phyloP scores from a whole-genome alignment of 257 asterid species.

The Osmanthus fragrans region DNA sequence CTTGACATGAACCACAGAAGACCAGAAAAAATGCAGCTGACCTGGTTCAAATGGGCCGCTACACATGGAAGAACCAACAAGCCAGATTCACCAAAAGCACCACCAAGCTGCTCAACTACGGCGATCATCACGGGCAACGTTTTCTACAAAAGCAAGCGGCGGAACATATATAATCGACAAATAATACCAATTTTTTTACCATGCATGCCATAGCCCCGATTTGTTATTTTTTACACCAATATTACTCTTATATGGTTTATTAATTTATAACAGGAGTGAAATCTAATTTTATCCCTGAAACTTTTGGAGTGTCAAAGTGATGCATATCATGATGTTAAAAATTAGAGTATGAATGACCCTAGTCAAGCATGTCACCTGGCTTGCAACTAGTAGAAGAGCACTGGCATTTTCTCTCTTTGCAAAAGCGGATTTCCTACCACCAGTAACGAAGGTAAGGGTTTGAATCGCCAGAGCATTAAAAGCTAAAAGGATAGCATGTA shows the following conservation, averaged over 20 bases:
- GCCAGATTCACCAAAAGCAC: constrained; percentile 88
- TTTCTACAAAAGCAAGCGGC: constrained; percentile 49
- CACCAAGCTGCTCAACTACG: constrained; percentile 98
- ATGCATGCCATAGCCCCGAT: neutral
- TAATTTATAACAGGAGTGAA: neutral
- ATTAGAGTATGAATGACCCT: neutral
- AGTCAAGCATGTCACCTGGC: constrained; percentile 64
- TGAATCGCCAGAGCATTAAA: constrained; percentile 61
- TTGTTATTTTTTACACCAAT: neutral
- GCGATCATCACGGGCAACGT: constrained; percentile 95
- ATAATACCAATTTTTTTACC: neutral
- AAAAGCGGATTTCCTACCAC: constrained; percentile 62
- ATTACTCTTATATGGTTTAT: neutral
- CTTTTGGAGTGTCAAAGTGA: neutral
- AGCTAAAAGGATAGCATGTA: constrained; percentile 59
- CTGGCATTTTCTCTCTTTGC: constrained; percentile 66
- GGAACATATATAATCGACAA: neutral
- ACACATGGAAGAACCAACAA: constrained; percentile 91
- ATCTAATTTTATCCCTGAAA: neutral
- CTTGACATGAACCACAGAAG: neutral
- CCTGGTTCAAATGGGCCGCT: constrained; percentile 97
- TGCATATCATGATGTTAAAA: neutral
- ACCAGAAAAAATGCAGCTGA: constrained; percentile 19
- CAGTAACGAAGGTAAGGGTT: constrained; percentile 48
- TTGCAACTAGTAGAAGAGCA: constrained; percentile 81